phyloP scores from a whole-genome alignment of 768 basidiomycete genomes.

The Mycena indigotica region DNA sequence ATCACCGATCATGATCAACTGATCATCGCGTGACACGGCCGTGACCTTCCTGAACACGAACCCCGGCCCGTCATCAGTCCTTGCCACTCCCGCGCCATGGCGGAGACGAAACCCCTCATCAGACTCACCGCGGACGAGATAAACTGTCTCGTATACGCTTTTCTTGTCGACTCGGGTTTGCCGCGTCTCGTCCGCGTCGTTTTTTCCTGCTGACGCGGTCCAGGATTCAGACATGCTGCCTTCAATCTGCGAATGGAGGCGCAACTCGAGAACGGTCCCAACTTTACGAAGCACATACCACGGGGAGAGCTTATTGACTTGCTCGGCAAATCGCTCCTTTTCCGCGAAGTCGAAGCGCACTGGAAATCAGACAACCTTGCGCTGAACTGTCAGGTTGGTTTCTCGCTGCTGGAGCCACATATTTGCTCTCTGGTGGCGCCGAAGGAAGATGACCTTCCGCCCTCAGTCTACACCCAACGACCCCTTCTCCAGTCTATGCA shows the following conservation, averaged over 20 bases:
- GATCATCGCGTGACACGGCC: no score
- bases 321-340: conserved; percentile 77
- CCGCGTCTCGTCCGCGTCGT: background rate
- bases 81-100: no score
- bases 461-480: conserved; percentile 7
- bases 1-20: background rate
- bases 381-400: conserved; percentile 65
- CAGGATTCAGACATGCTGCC: conserved; percentile 81
- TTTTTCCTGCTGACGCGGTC: conserved; percentile 12
- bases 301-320: conserved; percentile 83
- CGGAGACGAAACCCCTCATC: conserved; percentile 42
- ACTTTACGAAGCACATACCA: conserved; percentile 72
- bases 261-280: conserved; percentile 67
- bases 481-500: conserved; percentile 5
- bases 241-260: conserved; percentile 79
- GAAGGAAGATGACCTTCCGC: conserved; percentile 23
- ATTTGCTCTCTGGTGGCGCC: conserved; percentile 60
- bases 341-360: conserved; percentile 81
- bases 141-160: conserved; percentile 83
- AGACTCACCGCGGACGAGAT: conserved; percentile 80
- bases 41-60: no score
- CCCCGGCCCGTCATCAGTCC: no score
- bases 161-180: conserved; percentile 79
- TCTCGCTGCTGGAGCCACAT: conserved; percentile 77
- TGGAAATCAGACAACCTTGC: conserved; percentile 68